A percentile compares a stretch with the other conserved stretches of the same genome.
These are phyloP conservation scores for Stylosanthes scabra DNA, from an alignment of 331 rosid genomes.

Conservation along the genomic window DNA sequence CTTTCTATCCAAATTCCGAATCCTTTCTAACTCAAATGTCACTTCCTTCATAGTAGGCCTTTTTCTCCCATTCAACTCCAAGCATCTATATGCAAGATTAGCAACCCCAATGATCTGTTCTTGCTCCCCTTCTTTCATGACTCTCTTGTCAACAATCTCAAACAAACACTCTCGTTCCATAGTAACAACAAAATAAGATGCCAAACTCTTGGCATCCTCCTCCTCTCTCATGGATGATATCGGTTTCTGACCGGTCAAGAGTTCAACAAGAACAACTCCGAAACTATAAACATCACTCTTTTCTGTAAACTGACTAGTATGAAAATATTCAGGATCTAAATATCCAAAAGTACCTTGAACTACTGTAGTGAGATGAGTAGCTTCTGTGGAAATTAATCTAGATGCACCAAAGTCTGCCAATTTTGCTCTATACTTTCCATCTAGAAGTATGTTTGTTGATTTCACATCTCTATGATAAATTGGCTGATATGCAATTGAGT, in stretches of 20 bases:
- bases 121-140: background rate
- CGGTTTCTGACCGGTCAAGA: constrained; percentile 16
- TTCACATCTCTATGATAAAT: constrained; percentile 40
- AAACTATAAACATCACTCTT: constrained; percentile 37
- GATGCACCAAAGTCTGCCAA: constrained; percentile 41
- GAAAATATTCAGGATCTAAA: constrained; percentile 38
- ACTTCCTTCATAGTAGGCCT: constrained; percentile 41
- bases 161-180: background rate
- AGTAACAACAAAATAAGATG: constrained; percentile 11
- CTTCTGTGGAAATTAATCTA: constrained; percentile 26
- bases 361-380: constrained; percentile 36
- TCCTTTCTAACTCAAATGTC: constrained; percentile 17
- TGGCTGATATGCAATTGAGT: constrained; percentile 36
- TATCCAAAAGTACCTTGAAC: constrained; percentile 41
- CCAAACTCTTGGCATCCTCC: constrained; percentile 10
- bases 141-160: constrained; percentile 22
- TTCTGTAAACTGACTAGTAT: constrained; percentile 29
- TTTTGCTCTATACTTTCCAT: constrained; percentile 32
- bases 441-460: constrained; percentile 39
- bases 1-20: background rate
- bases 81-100: constrained; percentile 18
- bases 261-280: constrained; percentile 37
- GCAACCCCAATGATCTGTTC: constrained; percentile 19
- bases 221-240: constrained; percentile 19
- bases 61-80: constrained; percentile 30